Percentiles rank a stretch among this genome's conserved stretches.
Conservation (phyloP, 345 rosid genomes). For the Erysimum cheiranthoides region DNA sequence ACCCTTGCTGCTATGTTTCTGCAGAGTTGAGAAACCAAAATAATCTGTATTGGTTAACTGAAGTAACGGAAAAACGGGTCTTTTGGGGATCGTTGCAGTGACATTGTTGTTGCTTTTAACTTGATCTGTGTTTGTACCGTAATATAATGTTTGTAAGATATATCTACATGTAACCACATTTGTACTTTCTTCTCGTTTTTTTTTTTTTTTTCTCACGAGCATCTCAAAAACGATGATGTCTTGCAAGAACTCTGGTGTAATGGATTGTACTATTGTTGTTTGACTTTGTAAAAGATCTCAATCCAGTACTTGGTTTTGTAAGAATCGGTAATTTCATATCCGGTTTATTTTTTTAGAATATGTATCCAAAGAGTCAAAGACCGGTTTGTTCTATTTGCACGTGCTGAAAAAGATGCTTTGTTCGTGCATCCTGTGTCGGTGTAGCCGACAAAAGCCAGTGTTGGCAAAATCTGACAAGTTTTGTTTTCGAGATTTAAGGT, state of each 20-base stretch:
- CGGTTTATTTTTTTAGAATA: background rate
- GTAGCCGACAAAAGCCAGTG: slow-evolving; percentile 26
- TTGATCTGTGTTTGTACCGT: slow-evolving; percentile 7
- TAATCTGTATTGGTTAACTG: background rate
- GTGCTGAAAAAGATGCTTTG: background rate
- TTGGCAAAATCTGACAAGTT: background rate
- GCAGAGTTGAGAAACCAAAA: slow-evolving; percentile 28
- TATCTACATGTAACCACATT: slow-evolving; percentile 14
- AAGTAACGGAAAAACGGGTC: background rate
- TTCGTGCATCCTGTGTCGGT: slow-evolving; percentile 31
- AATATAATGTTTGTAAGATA: slow-evolving; percentile 5
- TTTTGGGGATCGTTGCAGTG: slow-evolving; percentile 9
- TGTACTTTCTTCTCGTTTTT: slow-evolving; percentile 16
- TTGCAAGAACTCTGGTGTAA: slow-evolving; percentile 22
- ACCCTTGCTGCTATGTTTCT: slow-evolving; percentile 18
- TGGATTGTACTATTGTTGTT: slow-evolving; percentile 1
- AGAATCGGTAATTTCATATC: background rate
- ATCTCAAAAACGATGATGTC: slow-evolving; percentile 23
- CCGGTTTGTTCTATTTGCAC: slow-evolving; percentile 20
- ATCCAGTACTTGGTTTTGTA: background rate
- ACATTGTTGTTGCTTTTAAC: slow-evolving; percentile 23
- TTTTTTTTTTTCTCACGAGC: background rate
- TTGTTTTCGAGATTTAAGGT: background rate
- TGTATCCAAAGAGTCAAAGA: background rate
- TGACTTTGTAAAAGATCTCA: background rate